phyloP scores from a whole-genome alignment of 2,329 filamentous ascomycete species.

The Colletotrichum phormii region DNA sequence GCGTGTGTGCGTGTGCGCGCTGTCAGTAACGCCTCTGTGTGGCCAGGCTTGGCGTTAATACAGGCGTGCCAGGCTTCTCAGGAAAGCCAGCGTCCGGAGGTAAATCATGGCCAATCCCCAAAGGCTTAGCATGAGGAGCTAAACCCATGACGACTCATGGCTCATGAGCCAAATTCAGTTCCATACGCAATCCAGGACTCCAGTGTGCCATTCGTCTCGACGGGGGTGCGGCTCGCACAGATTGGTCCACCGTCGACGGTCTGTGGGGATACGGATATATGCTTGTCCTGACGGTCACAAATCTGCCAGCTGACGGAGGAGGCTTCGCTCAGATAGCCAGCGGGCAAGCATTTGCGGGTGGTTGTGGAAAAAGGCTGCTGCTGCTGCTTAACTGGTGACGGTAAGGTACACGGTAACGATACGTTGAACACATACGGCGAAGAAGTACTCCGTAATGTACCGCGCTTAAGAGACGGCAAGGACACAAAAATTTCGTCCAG shows the following conservation, averaged over 20 bases:
- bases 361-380: neutral
- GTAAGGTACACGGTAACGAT: neutral
- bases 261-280: neutral
- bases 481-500: constrained; percentile 20
- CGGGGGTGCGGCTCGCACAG: neutral
- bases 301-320: constrained; percentile 17
- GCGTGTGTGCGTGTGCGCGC: neutral
- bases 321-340: constrained; percentile 11
- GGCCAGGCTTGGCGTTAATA: neutral
- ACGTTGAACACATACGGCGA: neutral
- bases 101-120: constrained; percentile 23
- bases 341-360: neutral
- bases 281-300: neutral
- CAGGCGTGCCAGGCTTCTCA: neutral
- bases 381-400: too few species aligned
- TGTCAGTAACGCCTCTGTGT: neutral
- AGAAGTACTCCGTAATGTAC: neutral
- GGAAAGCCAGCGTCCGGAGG: constrained; percentile 11
- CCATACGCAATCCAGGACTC: neutral
- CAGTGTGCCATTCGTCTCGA: neutral
- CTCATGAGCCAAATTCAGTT: neutral
- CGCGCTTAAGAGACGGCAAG: constrained; percentile 22
- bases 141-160: constrained; percentile 19
- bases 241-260: neutral
- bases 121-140: constrained; percentile 30